phyloP scores from a whole-genome alignment of 805 yeast genomes.

The Candida adriatica region DNA sequence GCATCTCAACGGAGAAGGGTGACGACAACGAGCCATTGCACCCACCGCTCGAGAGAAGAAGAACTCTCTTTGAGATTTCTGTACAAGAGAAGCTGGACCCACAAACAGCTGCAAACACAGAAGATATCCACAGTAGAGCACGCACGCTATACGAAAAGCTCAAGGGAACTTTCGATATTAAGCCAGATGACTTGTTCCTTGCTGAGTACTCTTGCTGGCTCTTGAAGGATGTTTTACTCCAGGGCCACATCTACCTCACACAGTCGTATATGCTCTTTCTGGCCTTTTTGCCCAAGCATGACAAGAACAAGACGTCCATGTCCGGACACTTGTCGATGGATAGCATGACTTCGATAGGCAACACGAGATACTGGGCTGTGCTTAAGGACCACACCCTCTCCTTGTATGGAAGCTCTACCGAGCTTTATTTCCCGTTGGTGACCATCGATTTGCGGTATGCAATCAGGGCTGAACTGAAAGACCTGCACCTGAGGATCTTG shows the following conservation, averaged over 20 bases:
- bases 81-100: slow-evolving; percentile 13
- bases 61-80: slow-evolving; percentile 26
- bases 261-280: slow-evolving; percentile 57
- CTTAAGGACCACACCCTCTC: slow-evolving; percentile 62
- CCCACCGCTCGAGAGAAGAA: neutral
- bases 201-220: slow-evolving; percentile 76
- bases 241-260: slow-evolving; percentile 80
- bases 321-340: slow-evolving; percentile 46
- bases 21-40: neutral
- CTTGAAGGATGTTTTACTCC: slow-evolving; percentile 71
- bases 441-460: slow-evolving; percentile 69
- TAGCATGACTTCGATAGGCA: slow-evolving; percentile 24
- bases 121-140: slow-evolving; percentile 26
- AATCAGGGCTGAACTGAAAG: slow-evolving; percentile 42
- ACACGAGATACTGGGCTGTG: slow-evolving; percentile 70
- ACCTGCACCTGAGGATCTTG: slow-evolving; percentile 37
- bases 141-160: slow-evolving; percentile 30
- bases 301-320: slow-evolving; percentile 34
- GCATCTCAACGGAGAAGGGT: neutral
- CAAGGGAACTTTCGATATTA: slow-evolving; percentile 34
- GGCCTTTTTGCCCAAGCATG: slow-evolving; percentile 64
- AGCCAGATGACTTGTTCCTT: slow-evolving; percentile 46
- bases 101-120: slow-evolving; percentile 2
- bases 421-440: slow-evolving; percentile 75
- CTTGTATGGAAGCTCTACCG: slow-evolving; percentile 64